These are phyloP conservation scores for Cladosporium sp. DNA, from an alignment of 2,329 filamentous ascomycete species.

Conservation along the genomic window DNA sequence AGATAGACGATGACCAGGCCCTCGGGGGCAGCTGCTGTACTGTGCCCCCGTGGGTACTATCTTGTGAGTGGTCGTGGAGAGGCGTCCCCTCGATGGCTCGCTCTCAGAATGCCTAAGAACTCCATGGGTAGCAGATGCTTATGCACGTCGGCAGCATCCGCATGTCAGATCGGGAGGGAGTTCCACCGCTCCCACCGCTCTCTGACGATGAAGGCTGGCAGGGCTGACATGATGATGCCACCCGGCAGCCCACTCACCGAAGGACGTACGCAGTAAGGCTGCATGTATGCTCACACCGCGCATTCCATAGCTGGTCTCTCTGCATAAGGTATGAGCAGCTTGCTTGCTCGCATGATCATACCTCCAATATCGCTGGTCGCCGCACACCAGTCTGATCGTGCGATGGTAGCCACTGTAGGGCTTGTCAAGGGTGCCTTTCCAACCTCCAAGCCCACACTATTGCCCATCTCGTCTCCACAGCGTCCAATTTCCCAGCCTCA, in stretches of 20 bases:
- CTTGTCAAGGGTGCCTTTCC: not conserved
- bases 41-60: not conserved
- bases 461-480: constrained; percentile 10
- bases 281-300: constrained; percentile 6
- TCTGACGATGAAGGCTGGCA: constrained; percentile 8
- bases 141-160: constrained; percentile 16
- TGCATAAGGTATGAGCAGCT: not conserved
- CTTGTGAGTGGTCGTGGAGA: not conserved
- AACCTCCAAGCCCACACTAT: not conserved
- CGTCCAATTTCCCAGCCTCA: constrained; percentile 18
- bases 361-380: not conserved
- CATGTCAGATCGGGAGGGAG: constrained; percentile 11
- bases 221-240: constrained; percentile 13
- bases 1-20: constrained; percentile 4
- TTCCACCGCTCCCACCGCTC: constrained; percentile 14
- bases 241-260: not conserved
- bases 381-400: not conserved
- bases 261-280: not conserved
- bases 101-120: constrained; percentile 8
- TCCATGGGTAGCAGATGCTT: not conserved
- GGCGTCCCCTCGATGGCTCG: not conserved
- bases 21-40: constrained; percentile 5
- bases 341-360: not conserved
- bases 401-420: not conserved
- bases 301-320: not conserved